phyloP scores from a whole-genome alignment of 164 flowering plant species.

The Vitis riparia region DNA sequence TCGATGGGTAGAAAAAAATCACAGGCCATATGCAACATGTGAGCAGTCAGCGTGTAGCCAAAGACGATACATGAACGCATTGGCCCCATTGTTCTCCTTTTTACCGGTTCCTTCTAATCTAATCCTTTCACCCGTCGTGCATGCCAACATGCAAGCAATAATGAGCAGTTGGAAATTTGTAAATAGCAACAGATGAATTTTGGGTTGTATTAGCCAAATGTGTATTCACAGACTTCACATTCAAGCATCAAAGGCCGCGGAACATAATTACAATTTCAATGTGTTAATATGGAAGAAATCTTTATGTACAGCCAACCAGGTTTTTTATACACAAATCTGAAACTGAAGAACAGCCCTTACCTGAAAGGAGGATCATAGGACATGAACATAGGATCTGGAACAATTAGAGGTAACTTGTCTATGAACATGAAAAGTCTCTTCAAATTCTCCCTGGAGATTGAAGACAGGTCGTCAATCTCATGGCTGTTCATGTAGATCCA shows the following conservation, averaged over 20 bases:
- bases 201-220: background rate
- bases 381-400: slow-evolving; percentile 52
- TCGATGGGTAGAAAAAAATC: no score
- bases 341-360: slow-evolving; percentile 19
- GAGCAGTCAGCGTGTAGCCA: no score
- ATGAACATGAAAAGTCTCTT: slow-evolving; percentile 69
- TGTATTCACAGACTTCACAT: background rate
- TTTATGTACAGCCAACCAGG: slow-evolving; percentile 3
- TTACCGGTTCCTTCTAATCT: no score
- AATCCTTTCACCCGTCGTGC: no score
- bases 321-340: slow-evolving; percentile 12
- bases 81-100: no score
- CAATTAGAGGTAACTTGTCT: slow-evolving; percentile 70
- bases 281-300: background rate
- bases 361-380: slow-evolving; percentile 50
- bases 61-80: no score
- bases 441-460: slow-evolving; percentile 61
- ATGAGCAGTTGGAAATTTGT: no score
- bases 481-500: slow-evolving; percentile 64
- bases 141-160: no score
- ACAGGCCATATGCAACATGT: no score
- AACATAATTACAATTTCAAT: slow-evolving; percentile 16
- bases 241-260: background rate
- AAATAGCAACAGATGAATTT: background rate
- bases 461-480: slow-evolving; percentile 51